phyloP scores from a whole-genome alignment of 768 basidiomycete species.

The Mycena rebaudengoi region DNA sequence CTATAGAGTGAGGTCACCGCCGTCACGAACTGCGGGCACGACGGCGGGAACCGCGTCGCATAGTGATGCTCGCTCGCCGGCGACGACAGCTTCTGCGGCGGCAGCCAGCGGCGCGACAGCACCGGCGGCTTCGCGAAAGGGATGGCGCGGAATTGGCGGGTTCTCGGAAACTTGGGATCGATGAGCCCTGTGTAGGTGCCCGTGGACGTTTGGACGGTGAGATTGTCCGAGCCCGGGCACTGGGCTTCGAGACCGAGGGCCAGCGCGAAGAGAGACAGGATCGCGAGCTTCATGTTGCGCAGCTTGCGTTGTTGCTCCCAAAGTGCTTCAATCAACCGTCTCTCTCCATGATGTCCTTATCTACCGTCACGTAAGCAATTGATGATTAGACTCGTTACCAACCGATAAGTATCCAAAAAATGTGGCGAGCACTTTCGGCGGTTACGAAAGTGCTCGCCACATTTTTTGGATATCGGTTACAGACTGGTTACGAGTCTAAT shows the following conservation, averaged over 20 bases:
- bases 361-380: no score
- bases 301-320: neutral
- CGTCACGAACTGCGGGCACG: slow-evolving; percentile 6
- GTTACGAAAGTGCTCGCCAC: no score
- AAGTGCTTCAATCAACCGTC: neutral
- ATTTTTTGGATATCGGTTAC: no score
- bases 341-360: neutral
- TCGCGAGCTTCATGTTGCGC: slow-evolving; percentile 12
- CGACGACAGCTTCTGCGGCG: slow-evolving; percentile 5
- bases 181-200: slow-evolving; percentile 7
- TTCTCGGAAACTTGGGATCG: neutral
- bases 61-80: slow-evolving; percentile 3
- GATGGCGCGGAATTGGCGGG: slow-evolving; percentile 8
- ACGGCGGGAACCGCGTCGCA: slow-evolving; percentile 2
- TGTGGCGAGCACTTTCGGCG: no score
- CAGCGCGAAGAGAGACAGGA: slow-evolving; percentile 13
- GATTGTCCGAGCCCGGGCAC: slow-evolving; percentile 48
- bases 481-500: no score
- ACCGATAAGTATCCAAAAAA: no score
- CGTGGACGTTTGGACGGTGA: slow-evolving; percentile 6
- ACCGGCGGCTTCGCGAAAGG: slow-evolving; percentile 5
- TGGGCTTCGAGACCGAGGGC: slow-evolving; percentile 2
- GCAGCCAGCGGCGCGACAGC: slow-evolving; percentile 7
- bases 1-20: slow-evolving; percentile 1
- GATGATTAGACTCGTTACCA: no score